Evolutionary conservation across 202 grass and related monocot genomes (phyloP).

Genomic region (Eragrostis tef): DNA sequence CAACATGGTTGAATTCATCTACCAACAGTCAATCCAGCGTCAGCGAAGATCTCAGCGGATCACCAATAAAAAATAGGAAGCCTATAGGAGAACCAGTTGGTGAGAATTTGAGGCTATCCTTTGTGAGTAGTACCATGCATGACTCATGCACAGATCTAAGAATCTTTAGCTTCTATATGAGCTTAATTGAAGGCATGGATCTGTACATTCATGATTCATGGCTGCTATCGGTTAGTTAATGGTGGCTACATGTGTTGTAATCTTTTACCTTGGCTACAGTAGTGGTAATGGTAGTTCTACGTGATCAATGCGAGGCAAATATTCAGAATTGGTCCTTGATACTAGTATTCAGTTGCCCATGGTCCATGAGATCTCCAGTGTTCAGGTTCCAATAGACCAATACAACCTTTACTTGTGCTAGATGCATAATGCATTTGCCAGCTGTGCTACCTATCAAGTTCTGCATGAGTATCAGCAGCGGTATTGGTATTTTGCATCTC

Average conservation of each 20-base stretch:
- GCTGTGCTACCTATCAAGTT: not conserved
- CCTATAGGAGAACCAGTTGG: conserved; percentile 58
- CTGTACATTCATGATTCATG: conserved; percentile 9
- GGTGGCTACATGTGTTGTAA: not conserved
- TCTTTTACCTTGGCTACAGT: not conserved
- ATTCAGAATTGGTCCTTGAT: not conserved
- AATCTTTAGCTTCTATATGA: conserved; percentile 38
- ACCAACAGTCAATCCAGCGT: conserved; percentile 37
- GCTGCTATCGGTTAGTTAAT: conserved; percentile 47
- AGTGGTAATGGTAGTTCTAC: conserved; percentile 18
- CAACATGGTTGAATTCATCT: conserved; percentile 56
- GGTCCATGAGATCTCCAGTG: not conserved
- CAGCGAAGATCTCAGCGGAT: conserved; percentile 51
- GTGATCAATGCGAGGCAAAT: conserved; percentile 2
- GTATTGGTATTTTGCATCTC: not conserved
- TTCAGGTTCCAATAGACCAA: not conserved
- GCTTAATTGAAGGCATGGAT: conserved; percentile 2
- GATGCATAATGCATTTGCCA: not conserved
- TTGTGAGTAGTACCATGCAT: conserved; percentile 38
- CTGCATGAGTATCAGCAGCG: not conserved
- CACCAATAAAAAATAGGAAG: conserved; percentile 37
- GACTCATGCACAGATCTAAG: conserved; percentile 51
- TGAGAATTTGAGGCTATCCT: conserved; percentile 50
- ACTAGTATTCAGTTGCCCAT: not conserved
- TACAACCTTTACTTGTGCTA: conserved; percentile 1